Conservation (phyloP, 345 rosid genomes). For the Melaleuca quinquenervia region DNA sequence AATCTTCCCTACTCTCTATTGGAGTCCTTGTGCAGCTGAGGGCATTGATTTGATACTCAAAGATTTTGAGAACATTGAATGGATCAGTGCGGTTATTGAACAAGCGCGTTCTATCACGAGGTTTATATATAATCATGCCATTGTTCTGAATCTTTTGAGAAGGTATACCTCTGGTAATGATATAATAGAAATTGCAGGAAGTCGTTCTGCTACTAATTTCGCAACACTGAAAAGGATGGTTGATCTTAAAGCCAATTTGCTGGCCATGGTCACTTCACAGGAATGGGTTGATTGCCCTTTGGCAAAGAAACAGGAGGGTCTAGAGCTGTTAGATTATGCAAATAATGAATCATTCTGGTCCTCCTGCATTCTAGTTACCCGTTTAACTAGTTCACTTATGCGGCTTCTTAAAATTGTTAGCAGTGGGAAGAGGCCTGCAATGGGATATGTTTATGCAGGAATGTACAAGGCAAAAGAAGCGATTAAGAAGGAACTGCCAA, state of each 20-base stretch:
- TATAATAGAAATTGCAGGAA: conserved; percentile 48
- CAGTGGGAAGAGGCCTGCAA: conserved; percentile 65
- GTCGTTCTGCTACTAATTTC: conserved; percentile 63
- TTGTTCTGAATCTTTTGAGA: conserved; percentile 64
- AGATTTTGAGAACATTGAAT: conserved; percentile 52
- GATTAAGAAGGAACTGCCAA: conserved; percentile 59
- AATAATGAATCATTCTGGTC: conserved; percentile 77
- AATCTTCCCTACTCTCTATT: conserved; percentile 60
- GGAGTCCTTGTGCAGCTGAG: conserved; percentile 81
- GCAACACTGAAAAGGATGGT: conserved; percentile 47
- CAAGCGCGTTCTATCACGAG: conserved; percentile 77
- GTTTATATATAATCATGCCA: conserved; percentile 63
- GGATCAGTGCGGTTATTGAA: conserved; percentile 54
- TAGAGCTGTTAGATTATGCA: conserved; percentile 50
- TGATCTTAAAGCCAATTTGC: conserved; percentile 49
- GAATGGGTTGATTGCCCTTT: conserved; percentile 71
- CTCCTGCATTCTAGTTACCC: conserved; percentile 35
- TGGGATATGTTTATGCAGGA: conserved; percentile 83
- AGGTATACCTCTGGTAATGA: conserved; percentile 65
- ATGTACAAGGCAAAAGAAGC: conserved; percentile 72
- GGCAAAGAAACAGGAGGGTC: conserved; percentile 67
- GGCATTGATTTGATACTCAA: conserved; percentile 71
- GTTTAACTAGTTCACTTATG: conserved; percentile 55
- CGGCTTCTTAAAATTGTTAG: conserved; percentile 42
- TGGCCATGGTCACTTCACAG: conserved; percentile 73